Percentiles rank a stretch among this genome's conserved stretches.
These are phyloP conservation scores for Pythium diclinum DNA, from an alignment of 352 stramenopile genomes.

Conservation along the genomic window DNA sequence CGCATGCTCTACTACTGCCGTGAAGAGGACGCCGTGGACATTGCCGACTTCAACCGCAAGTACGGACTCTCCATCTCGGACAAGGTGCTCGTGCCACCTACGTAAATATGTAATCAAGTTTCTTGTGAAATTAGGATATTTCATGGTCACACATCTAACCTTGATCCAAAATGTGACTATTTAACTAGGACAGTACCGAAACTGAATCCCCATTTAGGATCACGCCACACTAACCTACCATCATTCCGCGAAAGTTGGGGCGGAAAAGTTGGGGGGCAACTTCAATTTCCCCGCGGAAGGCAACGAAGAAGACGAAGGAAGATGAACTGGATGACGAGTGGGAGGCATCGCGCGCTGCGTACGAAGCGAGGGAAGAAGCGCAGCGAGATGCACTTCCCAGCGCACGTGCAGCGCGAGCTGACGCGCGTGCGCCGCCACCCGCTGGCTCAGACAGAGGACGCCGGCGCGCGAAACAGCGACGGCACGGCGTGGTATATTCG, in stretches of 20 bases:
- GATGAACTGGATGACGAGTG: slow-evolving; percentile 78
- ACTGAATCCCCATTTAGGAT: too few relatives aligned
- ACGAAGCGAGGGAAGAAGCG: slow-evolving; percentile 39
- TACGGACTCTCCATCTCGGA: neutral
- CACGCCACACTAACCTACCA: neutral
- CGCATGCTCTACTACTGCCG: slow-evolving; percentile 63
- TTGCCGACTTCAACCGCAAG: neutral
- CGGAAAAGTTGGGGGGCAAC: neutral
- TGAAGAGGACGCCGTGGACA: slow-evolving; percentile 36
- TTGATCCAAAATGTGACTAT: too few relatives aligned
- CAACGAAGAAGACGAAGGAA: neutral
- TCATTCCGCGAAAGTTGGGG: neutral
- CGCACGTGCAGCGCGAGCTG: slow-evolving; percentile 38
- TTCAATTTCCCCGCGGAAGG: neutral
- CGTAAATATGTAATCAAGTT: too few relatives aligned
- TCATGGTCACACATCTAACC: too few relatives aligned
- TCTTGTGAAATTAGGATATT: too few relatives aligned
- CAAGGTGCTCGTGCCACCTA: neutral
- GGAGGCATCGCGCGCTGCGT: slow-evolving; percentile 49
- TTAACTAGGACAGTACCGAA: too few relatives aligned
- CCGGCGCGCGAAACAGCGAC: neutral
- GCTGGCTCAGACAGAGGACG: slow-evolving; percentile 3
- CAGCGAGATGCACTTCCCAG: slow-evolving; percentile 52
- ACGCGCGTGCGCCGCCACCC: slow-evolving; percentile 20
- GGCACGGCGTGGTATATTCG: slow-evolving; percentile 60